Evolutionary conservation across 2,329 filamentous ascomycete genomes (phyloP).

Genomic region (Aspergillus bombycis): DNA sequence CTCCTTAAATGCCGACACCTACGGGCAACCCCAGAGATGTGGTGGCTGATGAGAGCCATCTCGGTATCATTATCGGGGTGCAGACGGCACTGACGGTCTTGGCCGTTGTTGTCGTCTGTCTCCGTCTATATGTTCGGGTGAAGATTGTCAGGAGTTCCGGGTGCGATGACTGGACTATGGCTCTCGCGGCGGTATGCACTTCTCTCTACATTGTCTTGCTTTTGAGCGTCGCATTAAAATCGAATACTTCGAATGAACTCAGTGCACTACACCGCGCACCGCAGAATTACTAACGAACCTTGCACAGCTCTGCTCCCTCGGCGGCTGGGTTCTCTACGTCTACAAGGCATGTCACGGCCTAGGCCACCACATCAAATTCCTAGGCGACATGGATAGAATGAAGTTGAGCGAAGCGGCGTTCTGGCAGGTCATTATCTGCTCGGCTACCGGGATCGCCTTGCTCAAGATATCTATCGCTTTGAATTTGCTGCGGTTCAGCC

Average conservation of each 20-base stretch:
- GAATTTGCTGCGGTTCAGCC: constrained; percentile 7
- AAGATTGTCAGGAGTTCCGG: constrained; percentile 1
- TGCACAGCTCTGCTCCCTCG: constrained; percentile 6
- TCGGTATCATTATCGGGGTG: neutral
- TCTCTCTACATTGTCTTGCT: neutral
- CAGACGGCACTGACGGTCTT: constrained; percentile 4
- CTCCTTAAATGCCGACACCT: neutral
- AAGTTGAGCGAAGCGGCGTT: constrained; percentile 1
- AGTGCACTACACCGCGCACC: too few species aligned
- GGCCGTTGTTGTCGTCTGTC: neutral
- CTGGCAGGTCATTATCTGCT: constrained; percentile 10
- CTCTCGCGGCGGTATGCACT: constrained; percentile 2
- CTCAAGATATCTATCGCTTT: constrained; percentile 9
- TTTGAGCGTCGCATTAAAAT: too few species aligned
- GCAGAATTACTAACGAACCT: neutral
- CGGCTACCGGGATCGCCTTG: neutral
- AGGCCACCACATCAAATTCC: constrained; percentile 3
- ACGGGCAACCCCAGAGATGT: neutral
- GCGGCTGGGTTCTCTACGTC: constrained; percentile 8
- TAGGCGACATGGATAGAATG: neutral
- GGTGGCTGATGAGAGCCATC: too few species aligned
- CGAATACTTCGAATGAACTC: too few species aligned
- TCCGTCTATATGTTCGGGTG: constrained; percentile 5
- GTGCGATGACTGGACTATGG: constrained; percentile 9
- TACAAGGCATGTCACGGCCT: constrained; percentile 7